Conservation (phyloP, 2,329 filamentous ascomycete genomes). For the Phialophora verrucosa region DNA sequence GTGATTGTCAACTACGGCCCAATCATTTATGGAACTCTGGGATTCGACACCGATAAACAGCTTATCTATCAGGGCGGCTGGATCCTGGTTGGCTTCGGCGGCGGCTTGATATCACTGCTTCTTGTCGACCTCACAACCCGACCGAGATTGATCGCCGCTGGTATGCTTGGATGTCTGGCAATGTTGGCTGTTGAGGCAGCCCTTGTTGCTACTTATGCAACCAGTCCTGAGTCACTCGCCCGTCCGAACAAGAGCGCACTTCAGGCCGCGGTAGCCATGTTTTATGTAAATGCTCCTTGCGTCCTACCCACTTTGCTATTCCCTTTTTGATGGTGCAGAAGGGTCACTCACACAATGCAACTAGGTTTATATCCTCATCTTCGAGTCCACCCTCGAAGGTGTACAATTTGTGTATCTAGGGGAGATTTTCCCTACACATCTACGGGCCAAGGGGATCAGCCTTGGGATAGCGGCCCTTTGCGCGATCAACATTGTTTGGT, state of each 20-base stretch:
- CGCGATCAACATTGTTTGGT: conserved; percentile 39
- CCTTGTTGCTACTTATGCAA: conserved; percentile 28
- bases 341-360: too few relatives aligned
- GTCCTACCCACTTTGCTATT: too few relatives aligned
- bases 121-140: conserved; percentile 31
- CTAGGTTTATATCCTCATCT: conserved; percentile 8
- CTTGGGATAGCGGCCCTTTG: conserved; percentile 19
- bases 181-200: conserved; percentile 18
- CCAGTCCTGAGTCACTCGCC: conserved; percentile 8
- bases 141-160: conserved; percentile 38
- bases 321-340: too few relatives aligned
- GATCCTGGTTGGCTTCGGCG: conserved; percentile 20
- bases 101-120: conserved; percentile 11
- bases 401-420: conserved; percentile 26
- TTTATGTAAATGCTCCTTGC: conserved; percentile 44
- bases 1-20: conserved; percentile 30
- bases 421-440: conserved; percentile 27
- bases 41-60: conserved; percentile 23
- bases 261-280: conserved; percentile 64
- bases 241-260: conserved; percentile 23
- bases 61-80: conserved; percentile 27
- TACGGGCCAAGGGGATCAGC: conserved; percentile 25
- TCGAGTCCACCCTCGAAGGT: conserved; percentile 24
- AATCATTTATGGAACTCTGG: conserved; percentile 21
- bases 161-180: conserved; percentile 24